A percentile compares a stretch with the other conserved stretches of the same genome.
Evolutionary conservation across 2,329 filamentous ascomycete species (phyloP).

Genomic region (Fusarium vanettenii): DNA sequence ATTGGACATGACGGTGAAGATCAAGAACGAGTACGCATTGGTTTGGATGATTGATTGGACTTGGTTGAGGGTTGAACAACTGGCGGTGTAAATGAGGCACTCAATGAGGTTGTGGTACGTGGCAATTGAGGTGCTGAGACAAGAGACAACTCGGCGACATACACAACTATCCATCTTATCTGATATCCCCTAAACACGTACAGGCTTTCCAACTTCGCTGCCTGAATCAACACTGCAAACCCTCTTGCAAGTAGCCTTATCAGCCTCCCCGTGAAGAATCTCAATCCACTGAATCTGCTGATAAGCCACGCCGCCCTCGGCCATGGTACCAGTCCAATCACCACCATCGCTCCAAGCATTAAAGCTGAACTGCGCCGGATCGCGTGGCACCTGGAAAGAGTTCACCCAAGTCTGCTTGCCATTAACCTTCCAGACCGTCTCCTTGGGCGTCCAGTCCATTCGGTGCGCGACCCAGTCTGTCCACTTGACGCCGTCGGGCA

Average conservation of each 20-base stretch:
- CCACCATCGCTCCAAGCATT: constrained; percentile 71
- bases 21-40: neutral
- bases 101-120: neutral
- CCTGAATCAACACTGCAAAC: constrained; percentile 45
- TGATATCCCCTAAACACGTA: constrained; percentile 36
- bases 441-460: constrained; percentile 67
- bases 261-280: constrained; percentile 60
- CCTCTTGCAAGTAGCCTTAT: constrained; percentile 23
- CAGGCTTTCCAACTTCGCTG: constrained; percentile 51
- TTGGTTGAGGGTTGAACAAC: neutral
- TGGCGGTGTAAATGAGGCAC: neutral
- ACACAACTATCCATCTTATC: neutral
- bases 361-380: constrained; percentile 62
- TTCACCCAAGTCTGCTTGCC: constrained; percentile 60
- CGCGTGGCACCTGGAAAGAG: constrained; percentile 64
- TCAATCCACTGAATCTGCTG: constrained; percentile 72
- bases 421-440: constrained; percentile 66
- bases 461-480: constrained; percentile 67
- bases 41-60: neutral
- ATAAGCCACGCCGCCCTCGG: constrained; percentile 58
- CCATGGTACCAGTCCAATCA: constrained; percentile 68
- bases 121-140: neutral
- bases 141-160: neutral
- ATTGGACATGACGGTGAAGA: neutral
- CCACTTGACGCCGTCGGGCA: constrained; percentile 58